Evolutionary conservation across 129 eudicot species (phyloP).

Genomic region (Pulicaria dysenterica): DNA sequence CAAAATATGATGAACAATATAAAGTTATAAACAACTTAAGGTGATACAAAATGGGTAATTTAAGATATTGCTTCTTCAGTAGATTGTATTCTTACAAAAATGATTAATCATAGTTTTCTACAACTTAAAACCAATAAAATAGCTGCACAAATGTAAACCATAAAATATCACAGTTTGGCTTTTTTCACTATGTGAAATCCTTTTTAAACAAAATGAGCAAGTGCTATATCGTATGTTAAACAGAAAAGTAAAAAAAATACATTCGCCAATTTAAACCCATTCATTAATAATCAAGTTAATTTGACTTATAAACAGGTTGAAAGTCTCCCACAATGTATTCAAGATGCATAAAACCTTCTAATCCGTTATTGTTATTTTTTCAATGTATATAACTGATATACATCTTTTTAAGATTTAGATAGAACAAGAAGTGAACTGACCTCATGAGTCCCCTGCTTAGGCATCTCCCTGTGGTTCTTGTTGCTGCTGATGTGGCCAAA

Average conservation of each 20-base stretch:
- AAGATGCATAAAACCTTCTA: background rate
- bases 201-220: background rate
- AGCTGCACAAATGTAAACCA: background rate
- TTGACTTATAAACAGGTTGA: background rate
- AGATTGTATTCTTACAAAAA: background rate
- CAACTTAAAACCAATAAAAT: background rate
- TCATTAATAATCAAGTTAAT: no score
- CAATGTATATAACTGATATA: no score
- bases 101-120: background rate
- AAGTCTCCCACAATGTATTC: background rate
- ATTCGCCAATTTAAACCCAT: no score
- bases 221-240: background rate
- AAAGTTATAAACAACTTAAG: background rate
- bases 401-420: no score
- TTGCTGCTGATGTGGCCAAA: constrained; percentile 86
- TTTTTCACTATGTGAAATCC: background rate
- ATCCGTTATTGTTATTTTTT: background rate
- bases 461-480: constrained; percentile 73
- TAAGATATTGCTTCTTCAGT: background rate
- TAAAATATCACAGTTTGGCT: background rate
- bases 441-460: constrained; percentile 36
- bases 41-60: no score
- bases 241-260: no score
- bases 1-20: no score
- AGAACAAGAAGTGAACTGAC: constrained; percentile 1